Percentiles rank a stretch among this genome's conserved stretches.
Evolutionary conservation across 177 flowering plant species (phyloP).

Genomic region (Telopea speciosissima): DNA sequence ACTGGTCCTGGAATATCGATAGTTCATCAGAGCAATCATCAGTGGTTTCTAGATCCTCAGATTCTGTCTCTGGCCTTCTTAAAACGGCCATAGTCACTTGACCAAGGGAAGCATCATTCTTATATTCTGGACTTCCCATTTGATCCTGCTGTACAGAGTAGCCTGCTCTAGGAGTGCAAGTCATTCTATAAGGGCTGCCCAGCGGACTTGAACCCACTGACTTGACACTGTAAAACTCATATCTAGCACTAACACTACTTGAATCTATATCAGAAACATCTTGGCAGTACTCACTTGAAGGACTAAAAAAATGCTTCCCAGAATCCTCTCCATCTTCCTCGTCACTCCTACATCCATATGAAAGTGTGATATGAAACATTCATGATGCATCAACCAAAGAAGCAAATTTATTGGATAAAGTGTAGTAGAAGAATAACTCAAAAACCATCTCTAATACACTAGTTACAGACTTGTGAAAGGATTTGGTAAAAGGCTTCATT

Average conservation of each 20-base stretch:
- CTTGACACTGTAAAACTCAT: slow-evolving; percentile 46
- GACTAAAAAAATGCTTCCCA: slow-evolving; percentile 45
- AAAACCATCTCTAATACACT: no score
- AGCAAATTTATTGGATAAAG: background rate
- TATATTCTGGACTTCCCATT: slow-evolving; percentile 35
- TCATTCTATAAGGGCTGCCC: slow-evolving; percentile 62
- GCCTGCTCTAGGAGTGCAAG: slow-evolving; percentile 41
- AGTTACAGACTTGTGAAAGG: background rate
- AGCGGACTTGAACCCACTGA: slow-evolving; percentile 74
- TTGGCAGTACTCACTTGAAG: slow-evolving; percentile 48
- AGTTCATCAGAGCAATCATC: slow-evolving; percentile 39
- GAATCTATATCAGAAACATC: slow-evolving; percentile 66
- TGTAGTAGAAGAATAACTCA: no score
- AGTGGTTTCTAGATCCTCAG: slow-evolving; percentile 32
- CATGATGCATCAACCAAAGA: background rate
- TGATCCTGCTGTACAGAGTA: slow-evolving; percentile 43
- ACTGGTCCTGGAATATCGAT: slow-evolving; percentile 26
- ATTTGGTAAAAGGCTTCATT: background rate
- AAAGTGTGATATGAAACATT: slow-evolving; percentile 1
- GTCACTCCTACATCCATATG: slow-evolving; percentile 61
- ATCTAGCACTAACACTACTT: slow-evolving; percentile 56
- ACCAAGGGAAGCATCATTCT: slow-evolving; percentile 27
- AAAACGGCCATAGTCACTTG: slow-evolving; percentile 42
- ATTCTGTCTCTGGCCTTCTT: slow-evolving; percentile 34
- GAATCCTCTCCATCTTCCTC: slow-evolving; percentile 68